Evolutionary conservation across 805 yeast genomes (phyloP).

Genomic region (Pichia manshurica): DNA sequence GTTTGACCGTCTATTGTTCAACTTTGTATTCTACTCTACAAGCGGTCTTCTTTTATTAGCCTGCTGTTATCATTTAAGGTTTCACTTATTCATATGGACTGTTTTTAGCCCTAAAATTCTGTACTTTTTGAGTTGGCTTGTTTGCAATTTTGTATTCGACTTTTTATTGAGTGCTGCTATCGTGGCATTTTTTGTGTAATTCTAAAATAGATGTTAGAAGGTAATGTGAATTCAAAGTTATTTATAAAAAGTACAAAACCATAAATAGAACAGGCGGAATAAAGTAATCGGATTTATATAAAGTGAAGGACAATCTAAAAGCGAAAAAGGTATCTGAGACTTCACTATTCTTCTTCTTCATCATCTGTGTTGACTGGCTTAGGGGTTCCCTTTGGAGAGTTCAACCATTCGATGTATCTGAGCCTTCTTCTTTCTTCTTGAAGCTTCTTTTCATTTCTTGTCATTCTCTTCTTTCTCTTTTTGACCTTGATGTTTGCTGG

Average conservation of each 20-base stretch:
- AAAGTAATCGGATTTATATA: neutral
- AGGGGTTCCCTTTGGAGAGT: slow-evolving; percentile 97
- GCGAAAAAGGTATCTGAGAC: neutral
- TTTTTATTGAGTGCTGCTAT: slow-evolving; percentile 24
- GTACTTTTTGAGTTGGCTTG: slow-evolving; percentile 72
- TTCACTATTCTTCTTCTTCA: slow-evolving; percentile 44
- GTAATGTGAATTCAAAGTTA: neutral
- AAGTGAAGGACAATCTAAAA: neutral
- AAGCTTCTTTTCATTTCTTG: slow-evolving; percentile 89
- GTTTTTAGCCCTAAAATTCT: slow-evolving; percentile 92
- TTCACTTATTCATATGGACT: slow-evolving; percentile 94
- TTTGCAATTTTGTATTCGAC: slow-evolving; percentile 41
- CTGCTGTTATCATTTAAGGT: slow-evolving; percentile 70
- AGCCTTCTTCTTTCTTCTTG: slow-evolving; percentile 92
- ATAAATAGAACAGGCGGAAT: slow-evolving; percentile 7
- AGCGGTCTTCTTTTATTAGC: slow-evolving; percentile 52
- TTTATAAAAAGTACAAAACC: neutral
- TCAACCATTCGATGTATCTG: slow-evolving; percentile 91
- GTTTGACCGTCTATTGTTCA: slow-evolving; percentile 33
- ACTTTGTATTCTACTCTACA: slow-evolving; percentile 51
- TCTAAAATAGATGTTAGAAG: slow-evolving; percentile 1
- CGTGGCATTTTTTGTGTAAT: slow-evolving; percentile 18
- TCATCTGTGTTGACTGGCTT: slow-evolving; percentile 91
- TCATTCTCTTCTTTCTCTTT: slow-evolving; percentile 83
- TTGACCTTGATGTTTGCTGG: slow-evolving; percentile 95